Evolutionary conservation across 768 basidiomycete genomes (phyloP), one percentile per base, ranked within the genome.

Genomic region (Leccinum obscurum): DNA sequence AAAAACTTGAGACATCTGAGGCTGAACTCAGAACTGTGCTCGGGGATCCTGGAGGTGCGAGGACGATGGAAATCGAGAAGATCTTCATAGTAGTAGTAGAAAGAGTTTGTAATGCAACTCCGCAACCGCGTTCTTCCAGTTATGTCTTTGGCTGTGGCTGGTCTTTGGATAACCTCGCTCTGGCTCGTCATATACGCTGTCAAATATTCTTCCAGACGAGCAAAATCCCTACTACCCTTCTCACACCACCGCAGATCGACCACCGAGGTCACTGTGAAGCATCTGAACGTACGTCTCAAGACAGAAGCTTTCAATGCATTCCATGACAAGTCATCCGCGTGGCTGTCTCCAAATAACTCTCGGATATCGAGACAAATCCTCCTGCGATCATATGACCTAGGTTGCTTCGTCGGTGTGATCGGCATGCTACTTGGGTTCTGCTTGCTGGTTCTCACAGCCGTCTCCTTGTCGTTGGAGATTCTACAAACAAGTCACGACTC

Each of bases 1-100:
- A 89, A 80, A 95, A 98, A 11, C 89, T 89, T 28, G 89, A 91
- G 14, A 98, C 83, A 71, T 98, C 96, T 49, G 81, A 85, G 15
- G 89, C 87, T 41, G 77, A 82, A 64, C 80, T 79, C 32, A 98
- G 85, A 34, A 87, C 73, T 5, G 83, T 83, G n/a, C 83, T 80
- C 15, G 88, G 73, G 15, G 85, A 84, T 34, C 83, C 83, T 9
- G 87, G 79, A 5, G 89, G 86, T 17, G 88, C 83, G 55, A 87
- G 81, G 52, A 92, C 71, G 37, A 97, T 75, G 26, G 92, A 86
- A 62, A 96, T 82, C 8, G 89, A 86, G 72, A 82, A 95, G 66
- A 97, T 81, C 85, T 95, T 97, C 93, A 96, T 95, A 57, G 55
- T 78, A 62, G 34, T 64, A 34, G 34, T 34, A 34, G 34, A 34